These are phyloP conservation scores for Orychophragmus violaceus DNA, from an alignment of 345 rosid genomes.

Conservation along the genomic window DNA sequence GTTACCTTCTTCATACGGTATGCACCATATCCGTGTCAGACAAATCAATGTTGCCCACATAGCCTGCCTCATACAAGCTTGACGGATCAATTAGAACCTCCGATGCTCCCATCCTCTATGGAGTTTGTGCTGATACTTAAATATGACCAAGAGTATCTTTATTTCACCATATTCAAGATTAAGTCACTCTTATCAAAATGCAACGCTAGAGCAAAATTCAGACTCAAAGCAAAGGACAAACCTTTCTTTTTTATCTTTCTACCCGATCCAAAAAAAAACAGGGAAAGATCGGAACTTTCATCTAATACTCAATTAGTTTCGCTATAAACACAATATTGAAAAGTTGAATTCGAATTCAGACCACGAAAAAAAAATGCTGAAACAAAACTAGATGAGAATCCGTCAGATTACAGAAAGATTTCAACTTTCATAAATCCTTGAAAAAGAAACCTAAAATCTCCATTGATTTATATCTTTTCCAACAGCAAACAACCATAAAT, in stretches of 20 bases:
- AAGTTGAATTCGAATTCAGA: neutral
- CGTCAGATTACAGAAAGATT: neutral
- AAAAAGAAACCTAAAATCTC: neutral
- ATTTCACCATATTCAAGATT: too few relatives aligned
- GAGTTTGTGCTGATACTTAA: neutral
- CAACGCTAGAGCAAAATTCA: too few relatives aligned
- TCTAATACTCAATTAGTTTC: neutral
- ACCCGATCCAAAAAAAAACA: too few relatives aligned
- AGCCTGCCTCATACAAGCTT: neutral
- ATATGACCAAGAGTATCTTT: too few relatives aligned
- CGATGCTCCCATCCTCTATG: slow-evolving; percentile 16
- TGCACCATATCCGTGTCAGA: slow-evolving; percentile 44
- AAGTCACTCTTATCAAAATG: too few relatives aligned
- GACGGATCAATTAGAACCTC: slow-evolving; percentile 14
- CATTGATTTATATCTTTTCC: neutral
- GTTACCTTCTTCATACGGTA: too few relatives aligned
- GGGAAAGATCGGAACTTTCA: too few relatives aligned
- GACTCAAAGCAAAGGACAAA: too few relatives aligned
- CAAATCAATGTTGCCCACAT: slow-evolving; percentile 30
- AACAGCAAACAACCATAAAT: neutral
- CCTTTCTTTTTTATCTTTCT: too few relatives aligned
- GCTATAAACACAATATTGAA: too few relatives aligned
- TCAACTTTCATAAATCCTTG: neutral
- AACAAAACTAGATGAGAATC: neutral
- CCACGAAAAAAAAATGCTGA: neutral